Base-by-base conservation (phyloP, 495 filamentous ascomycete species). In the Penicillium arizonense region DNA sequence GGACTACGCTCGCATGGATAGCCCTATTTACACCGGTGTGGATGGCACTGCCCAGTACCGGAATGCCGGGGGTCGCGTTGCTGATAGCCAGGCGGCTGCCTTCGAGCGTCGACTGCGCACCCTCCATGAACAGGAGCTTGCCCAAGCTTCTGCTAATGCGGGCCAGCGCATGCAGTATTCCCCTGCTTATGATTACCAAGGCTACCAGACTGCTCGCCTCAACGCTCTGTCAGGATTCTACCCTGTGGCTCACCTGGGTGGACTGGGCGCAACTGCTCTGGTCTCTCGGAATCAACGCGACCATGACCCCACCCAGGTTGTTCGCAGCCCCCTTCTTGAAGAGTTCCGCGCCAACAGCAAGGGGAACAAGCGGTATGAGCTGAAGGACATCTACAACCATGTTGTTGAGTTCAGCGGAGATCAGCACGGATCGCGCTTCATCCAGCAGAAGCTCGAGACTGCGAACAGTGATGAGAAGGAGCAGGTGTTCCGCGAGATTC, bases 401-500 rank as follows among this genome's bases (percentile, higher is more conserved):
- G 81, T 97, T 40, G 92, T 96, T 9, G 94, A 98, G 63, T 97
- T 97, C 62, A 89, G 89, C 62, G 94, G 93, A 5, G 94, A 98
- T 67, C 93, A 97, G 63, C 87, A 95, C 59, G 94, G 92, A 1
- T 97, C 95, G 3, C 84, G 94, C 1, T 96, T 97, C 68, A 96
- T 98, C 52, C 94, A 98, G 69, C 84, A 89, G 54, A 97, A 96
- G 65, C 81, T 98, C 21, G 89, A 96, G 74, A 88, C 87, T 2
- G 95, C 95, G 40, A 97, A 96, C 63, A 95, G 91, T 56, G 94
- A 98, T 50, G 94, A 98, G 64, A 97, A 96, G 65, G 90, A 96
- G n/a, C 85, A 87, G 41, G 85, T 97, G 2, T 98, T 96, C 74
- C 77, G 77, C 0, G 95, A 97, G 64, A 88, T 98, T 34, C 78